phyloP scores from a whole-genome alignment of 768 basidiomycete genomes.

The Naganishia onofrii region DNA sequence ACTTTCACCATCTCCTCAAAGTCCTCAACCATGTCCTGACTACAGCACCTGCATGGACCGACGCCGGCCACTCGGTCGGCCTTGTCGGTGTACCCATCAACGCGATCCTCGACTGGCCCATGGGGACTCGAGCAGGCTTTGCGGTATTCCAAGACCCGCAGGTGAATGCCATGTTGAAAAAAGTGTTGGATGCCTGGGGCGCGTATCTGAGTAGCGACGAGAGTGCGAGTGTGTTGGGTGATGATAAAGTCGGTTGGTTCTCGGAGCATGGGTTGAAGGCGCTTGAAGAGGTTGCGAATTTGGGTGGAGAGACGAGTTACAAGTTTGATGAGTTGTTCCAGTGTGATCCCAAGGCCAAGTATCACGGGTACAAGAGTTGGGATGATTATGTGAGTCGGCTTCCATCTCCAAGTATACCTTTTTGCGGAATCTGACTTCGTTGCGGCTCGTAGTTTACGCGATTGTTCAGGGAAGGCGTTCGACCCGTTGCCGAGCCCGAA shows the following conservation, averaged over 20 bases:
- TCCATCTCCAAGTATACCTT: too few relatives aligned
- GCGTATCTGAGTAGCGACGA: conserved; percentile 56
- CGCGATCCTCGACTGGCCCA: conserved; percentile 56
- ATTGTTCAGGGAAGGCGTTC: conserved; percentile 50
- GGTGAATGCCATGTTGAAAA: conserved; percentile 58
- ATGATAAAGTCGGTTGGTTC: conserved; percentile 58
- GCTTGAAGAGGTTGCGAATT: conserved; percentile 47
- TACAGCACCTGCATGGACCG: conserved; percentile 55
- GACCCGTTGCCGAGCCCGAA: conserved; percentile 54
- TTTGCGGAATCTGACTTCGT: not conserved
- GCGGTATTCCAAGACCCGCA: conserved; percentile 53
- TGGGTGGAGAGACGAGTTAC: conserved; percentile 35
- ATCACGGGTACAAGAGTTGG: conserved; percentile 57
- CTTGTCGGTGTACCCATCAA: conserved; percentile 59
- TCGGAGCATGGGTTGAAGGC: conserved; percentile 49
- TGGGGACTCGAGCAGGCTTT: conserved; percentile 54
- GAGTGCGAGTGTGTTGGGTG: conserved; percentile 56
- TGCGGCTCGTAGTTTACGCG: conserved; percentile 55
- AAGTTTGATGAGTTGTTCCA: conserved; percentile 55
- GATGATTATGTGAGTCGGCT: conserved; percentile 57
- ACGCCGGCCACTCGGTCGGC: conserved; percentile 49
- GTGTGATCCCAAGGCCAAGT: conserved; percentile 53
- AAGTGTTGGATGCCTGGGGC: conserved; percentile 59
- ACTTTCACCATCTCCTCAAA: conserved; percentile 55
- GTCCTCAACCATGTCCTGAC: conserved; percentile 56